Base-by-base conservation (phyloP, 441 rosid species). In the Erysimum cheiri region DNA sequence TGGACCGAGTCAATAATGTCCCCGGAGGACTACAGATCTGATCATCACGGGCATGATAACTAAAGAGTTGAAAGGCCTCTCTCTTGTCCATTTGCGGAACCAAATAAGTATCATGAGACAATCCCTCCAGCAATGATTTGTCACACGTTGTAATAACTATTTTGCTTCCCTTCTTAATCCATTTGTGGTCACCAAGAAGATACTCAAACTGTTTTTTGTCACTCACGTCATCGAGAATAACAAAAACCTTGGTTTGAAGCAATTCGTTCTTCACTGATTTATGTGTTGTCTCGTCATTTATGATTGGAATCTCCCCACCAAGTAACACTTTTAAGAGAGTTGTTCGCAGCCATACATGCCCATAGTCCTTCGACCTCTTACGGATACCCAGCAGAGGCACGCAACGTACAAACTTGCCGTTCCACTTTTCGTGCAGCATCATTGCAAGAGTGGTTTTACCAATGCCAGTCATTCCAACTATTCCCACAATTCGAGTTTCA, bases 81-180 rank as follows among this genome's bases (percentile, higher is more conserved):
- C 24, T 22, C 24, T 22, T 22, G 24, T 22, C 24, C 24, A 22
- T 0, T 22, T 22, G 24, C 24, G 24, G 24, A 22, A 22, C 24
- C 24, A 22, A 22, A 22, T 22, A 22, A 22, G 24, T 22, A 36
- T 65, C 49, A 37, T 9, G 37, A 48, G n/a, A 6, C 0, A 22
- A 3, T 13, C 24, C 60, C 3, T 37, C 14, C 0, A 64, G 29
- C 3, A 15, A 31, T 6, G 74, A 70, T 7, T 5, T 60, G 60
- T 70, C 74, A 31, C 36, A 12, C 5, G 74, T 39, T 8, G 67
- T 50, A 60, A 70, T 50, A 1, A 70, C 36, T 31, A 70, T 70
- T 35, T 44, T 71, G 50, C 70, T 64, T 13, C 76, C 76, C 5
- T 54, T 43, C 19, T 5, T 71, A 22, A 71, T 43, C 75, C 63